Evolutionary conservation across 306 rosid species (phyloP).

Genomic region (Acacia confusa): DNA sequence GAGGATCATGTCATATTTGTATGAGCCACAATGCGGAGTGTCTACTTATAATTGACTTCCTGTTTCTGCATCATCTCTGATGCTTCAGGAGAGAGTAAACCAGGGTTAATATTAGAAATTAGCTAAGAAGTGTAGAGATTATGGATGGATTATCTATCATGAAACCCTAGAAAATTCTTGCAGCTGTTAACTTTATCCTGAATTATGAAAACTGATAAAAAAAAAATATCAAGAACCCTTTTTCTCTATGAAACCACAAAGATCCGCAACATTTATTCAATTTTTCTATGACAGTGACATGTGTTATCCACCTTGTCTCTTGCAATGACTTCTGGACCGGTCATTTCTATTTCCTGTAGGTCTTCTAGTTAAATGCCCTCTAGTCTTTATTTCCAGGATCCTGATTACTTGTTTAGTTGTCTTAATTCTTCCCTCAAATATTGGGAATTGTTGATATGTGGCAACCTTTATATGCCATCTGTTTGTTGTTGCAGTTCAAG

Average conservation of each 20-base stretch:
- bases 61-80: background rate
- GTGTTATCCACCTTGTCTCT: too few relatives aligned
- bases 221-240: background rate
- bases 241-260: background rate
- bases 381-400: too few relatives aligned
- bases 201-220: background rate
- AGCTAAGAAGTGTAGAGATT: background rate
- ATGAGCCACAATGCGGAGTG: background rate
- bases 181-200: background rate
- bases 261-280: too few relatives aligned
- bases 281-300: too few relatives aligned
- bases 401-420: background rate
- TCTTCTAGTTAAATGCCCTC: too few relatives aligned
- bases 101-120: background rate
- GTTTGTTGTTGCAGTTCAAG: conserved; percentile 58
- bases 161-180: background rate
- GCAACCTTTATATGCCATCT: background rate
- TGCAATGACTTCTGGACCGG: too few relatives aligned
- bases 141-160: too few relatives aligned
- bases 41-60: background rate
- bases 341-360: too few relatives aligned
- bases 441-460: background rate
- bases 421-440: background rate
- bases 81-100: background rate
- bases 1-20: background rate